Evolutionary conservation across 2,329 filamentous ascomycete genomes (phyloP), one percentile per base, ranked within the genome.

Genomic region (Neocucurbitaria cava): DNA sequence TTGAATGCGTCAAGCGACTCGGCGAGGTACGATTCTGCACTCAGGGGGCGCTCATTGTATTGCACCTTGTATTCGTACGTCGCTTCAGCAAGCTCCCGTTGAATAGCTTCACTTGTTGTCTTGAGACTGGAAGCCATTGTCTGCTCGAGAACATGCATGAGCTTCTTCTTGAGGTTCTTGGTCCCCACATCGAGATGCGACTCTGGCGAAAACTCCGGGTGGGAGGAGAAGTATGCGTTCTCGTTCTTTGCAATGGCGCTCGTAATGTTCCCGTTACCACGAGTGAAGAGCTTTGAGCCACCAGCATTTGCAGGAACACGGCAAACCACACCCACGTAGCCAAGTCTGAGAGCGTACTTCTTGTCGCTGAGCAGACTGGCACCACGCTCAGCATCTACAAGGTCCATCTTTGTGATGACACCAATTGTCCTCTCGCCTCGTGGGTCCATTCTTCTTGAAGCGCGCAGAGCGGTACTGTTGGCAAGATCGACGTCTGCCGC

Each of bases 21-120:
- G 1, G 95, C 95, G 35, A 99, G 85, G 72, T 99, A 99, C 3
- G 94, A 96, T 73, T 99, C 95, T 1, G 95, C 95, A 46, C 92
- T 96, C 31, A 99, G 81, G 1, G 94, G 92, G 6, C 95, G 88
- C 73, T 99, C 95, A 70, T 99, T 99, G 79, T 99, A 99, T 75
- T 99, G 96, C 5, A 99, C 95, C 75, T 99, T 99, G 83, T 96
- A 99, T 76, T 99, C 94, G 71, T 99, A 99, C 0, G 91, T 94
- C 3, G 95, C 93, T 77, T 99, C 95, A 69, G 97, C 94, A 0
- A 99, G 85, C 75, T 99, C 95, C 73, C 96, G 92, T 58, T 89
- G 89, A 62, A 99, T 97, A 9, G 92, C 92, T 71, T 97, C 92
- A 65, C 90, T 91, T 3, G 95, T 99, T 50, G 87, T 87, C 65